These are phyloP conservation scores for Coemansia sp. DNA, from an alignment of 192 early-diverging fungal species.

Conservation along the genomic window DNA sequence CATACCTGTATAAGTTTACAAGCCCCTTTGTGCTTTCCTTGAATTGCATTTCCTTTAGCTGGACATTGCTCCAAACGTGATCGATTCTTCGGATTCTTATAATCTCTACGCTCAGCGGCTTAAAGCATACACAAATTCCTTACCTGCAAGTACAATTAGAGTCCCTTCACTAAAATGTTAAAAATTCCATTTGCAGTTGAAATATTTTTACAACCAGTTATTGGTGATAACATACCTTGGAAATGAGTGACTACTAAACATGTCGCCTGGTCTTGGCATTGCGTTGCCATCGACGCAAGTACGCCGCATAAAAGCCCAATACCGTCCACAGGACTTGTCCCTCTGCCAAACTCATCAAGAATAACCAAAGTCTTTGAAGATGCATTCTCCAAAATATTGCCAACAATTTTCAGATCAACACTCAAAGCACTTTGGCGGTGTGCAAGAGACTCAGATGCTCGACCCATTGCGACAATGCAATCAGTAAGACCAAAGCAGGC, in stretches of 20 bases:
- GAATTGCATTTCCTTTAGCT: slow-evolving; percentile 16
- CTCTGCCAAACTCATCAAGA: slow-evolving; percentile 49
- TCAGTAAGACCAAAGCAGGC: slow-evolving; percentile 76
- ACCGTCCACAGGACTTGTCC: slow-evolving; percentile 62
- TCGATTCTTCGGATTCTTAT: slow-evolving; percentile 5
- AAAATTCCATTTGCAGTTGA: not conserved
- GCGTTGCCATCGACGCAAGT: slow-evolving; percentile 58
- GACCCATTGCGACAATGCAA: slow-evolving; percentile 68
- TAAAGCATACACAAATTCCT: not conserved
- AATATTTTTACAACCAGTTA: not conserved
- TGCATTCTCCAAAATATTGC: slow-evolving; percentile 8
- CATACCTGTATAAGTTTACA: slow-evolving; percentile 36
- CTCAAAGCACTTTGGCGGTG: slow-evolving; percentile 31
- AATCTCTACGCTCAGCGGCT: slow-evolving; percentile 23
- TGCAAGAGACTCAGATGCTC: slow-evolving; percentile 32
- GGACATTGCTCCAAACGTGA: slow-evolving; percentile 14
- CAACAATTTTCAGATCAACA: slow-evolving; percentile 20
- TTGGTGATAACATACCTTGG: slow-evolving; percentile 58
- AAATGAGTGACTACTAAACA: slow-evolving; percentile 86
- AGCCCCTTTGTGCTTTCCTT: slow-evolving; percentile 17
- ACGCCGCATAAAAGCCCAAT: slow-evolving; percentile 75
- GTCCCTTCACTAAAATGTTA: not conserved
- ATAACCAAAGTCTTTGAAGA: slow-evolving; percentile 24
- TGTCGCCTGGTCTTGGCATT: slow-evolving; percentile 57
- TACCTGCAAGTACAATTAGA: not conserved